Conservation (phyloP, 1,139 yeast species). For the Yamadazyma dushanensis region DNA sequence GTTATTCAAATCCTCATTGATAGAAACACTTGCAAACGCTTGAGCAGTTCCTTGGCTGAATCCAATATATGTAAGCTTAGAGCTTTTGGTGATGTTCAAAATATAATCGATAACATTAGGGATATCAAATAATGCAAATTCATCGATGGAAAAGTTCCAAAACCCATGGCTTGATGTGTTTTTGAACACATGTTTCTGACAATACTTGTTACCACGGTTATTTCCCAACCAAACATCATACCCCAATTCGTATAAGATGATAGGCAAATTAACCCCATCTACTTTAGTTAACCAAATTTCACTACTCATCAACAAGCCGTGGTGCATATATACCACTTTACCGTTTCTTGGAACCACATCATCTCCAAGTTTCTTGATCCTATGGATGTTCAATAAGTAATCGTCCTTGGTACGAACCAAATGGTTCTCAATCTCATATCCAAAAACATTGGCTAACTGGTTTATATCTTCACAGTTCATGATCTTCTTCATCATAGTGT, state of each 20-base stretch:
- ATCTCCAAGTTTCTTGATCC: conserved; percentile 20
- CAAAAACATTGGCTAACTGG: conserved; percentile 39
- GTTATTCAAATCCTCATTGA: conserved; percentile 66
- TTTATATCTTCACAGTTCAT: conserved; percentile 33
- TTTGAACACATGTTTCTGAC: conserved; percentile 45
- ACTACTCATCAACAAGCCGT: conserved; percentile 87
- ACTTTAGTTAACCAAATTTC: conserved; percentile 85
- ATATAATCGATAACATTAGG: conserved; percentile 47
- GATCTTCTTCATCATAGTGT: conserved; percentile 11
- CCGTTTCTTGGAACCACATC: conserved; percentile 23
- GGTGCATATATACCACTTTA: conserved; percentile 77
- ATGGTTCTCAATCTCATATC: conserved; percentile 39
- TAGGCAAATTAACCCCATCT: conserved; percentile 68
- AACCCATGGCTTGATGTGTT: conserved; percentile 39
- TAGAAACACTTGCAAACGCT: conserved; percentile 75
- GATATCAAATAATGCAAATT: conserved; percentile 48
- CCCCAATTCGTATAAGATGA: conserved; percentile 72
- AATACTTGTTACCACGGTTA: conserved; percentile 86
- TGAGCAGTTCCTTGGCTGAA: conserved; percentile 94
- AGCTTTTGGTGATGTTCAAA: conserved; percentile 22
- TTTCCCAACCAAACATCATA: conserved; percentile 94
- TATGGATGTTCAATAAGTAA: conserved; percentile 37
- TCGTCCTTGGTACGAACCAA: conserved; percentile 42
- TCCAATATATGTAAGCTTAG: conserved; percentile 68
- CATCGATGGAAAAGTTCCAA: conserved; percentile 50